Conservation (phyloP, 768 basidiomycete species). For the Tylopilus plumbeoviolaceoides region DNA sequence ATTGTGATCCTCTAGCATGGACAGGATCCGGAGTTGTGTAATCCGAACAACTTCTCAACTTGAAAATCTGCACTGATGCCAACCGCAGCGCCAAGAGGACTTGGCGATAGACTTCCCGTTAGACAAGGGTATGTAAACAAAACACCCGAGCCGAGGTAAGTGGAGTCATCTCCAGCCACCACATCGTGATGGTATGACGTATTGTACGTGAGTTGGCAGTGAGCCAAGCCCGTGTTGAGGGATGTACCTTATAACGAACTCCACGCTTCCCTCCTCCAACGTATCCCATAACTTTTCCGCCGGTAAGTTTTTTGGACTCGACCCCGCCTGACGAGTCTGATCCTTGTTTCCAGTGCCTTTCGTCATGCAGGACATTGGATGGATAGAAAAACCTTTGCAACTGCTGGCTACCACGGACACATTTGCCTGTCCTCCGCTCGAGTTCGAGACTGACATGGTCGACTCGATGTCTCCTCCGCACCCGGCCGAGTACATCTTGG, state of each 20-base stretch:
- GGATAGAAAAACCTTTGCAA: background rate
- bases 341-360: slow-evolving; percentile 2
- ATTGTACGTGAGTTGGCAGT: background rate
- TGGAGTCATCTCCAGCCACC: slow-evolving; percentile 6
- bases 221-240: slow-evolving; percentile 11
- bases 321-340: background rate
- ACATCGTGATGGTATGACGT: slow-evolving; percentile 1
- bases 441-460: slow-evolving; percentile 12
- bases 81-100: background rate
- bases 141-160: background rate
- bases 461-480: slow-evolving; percentile 23
- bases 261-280: background rate
- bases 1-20: background rate
- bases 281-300: background rate
- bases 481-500: slow-evolving; percentile 14
- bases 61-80: background rate
- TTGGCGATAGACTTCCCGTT: background rate
- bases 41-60: background rate
- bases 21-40: background rate
- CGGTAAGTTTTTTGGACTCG: slow-evolving; percentile 1
- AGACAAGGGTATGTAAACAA: background rate
- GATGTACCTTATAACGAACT: too few species aligned
- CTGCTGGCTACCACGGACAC: background rate
- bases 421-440: background rate
- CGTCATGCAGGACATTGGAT: background rate